Evolutionary conservation across 2,329 filamentous ascomycete genomes (phyloP), one percentile per base, ranked within the genome.

Genomic region (Neophaeococcomyces aloes): DNA sequence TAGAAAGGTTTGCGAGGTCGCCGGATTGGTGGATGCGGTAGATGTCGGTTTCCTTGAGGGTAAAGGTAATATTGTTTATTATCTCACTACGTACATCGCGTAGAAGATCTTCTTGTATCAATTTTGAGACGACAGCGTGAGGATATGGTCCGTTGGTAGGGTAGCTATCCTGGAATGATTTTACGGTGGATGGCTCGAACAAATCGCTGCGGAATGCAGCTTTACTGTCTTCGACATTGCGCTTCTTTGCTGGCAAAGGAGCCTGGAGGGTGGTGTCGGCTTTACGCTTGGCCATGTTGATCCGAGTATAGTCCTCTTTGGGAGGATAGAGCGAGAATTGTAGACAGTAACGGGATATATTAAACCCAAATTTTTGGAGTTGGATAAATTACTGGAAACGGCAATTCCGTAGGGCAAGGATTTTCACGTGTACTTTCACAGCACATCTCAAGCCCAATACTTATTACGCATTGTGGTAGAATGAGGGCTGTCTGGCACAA

Each of bases 1-100:
- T 91, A 64, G 95, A 89, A 46, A 98, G 78, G 65, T 98, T 98
- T 36, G 91, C 91, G 27, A 98, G 75, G 62, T 98, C 91, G 53
- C 91, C 91, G 3, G 89, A 96, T 70, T 98, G 91, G 73, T 95
- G 88, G 60, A 98, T 96, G 67, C 93, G 94, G 76, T 98, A 98
- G 57, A 98, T 98, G 63, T 98, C 91, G 37, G 91, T 98, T 66
- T 98, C 91, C 65, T 98, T 98, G 56, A 88, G 88, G 10, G 91
- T 95, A 68, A 98, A 98, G 54, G 85, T 81, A 54, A 98, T 84
- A 60, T 94, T 88, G 54, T 83, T 74, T 63, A 82, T 81, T 63
- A 96, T 89, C 68, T 98, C 91, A 58, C 75, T 68, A 60, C 91
- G 87, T 47, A 98, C 91, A 44, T 77, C 73, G 57, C 88, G 88